Base-by-base conservation (phyloP, 768 basidiomycete species). In the Phaffia australis region DNA sequence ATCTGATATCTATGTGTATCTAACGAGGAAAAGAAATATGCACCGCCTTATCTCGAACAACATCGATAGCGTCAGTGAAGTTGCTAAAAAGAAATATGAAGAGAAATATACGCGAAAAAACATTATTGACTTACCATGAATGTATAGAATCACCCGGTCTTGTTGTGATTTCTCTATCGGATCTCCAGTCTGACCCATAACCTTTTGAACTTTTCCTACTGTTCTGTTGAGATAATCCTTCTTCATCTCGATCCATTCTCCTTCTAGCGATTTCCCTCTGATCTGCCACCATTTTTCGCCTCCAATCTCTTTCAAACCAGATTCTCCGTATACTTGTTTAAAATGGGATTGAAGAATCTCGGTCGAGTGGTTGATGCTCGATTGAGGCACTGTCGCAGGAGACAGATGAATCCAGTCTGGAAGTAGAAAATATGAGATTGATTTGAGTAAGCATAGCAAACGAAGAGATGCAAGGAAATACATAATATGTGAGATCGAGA, bases 191-290 rank as follows among this genome's bases (percentile, higher is more conserved):
- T 67, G 55, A 25, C 55, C 66, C 27, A 63, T 49, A 35, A 55
- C 55, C 32, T 56, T 25, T n/a, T 47, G 30, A 1, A 60, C 60
- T 61, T 67, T 67, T 21, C 29, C 25, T 1, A 60, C 51, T 35
- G 66, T 67, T 18, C 66, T 25, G 5, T 35, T 35, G 1, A 67
- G 55, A 48, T 56, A 89, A 72, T 92, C 89, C 72, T 87, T 90
- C 79, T 81, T 87, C 65, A 88, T 84, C 3, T 84, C 84, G 56
- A 93, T 83, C 91, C 91, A 94, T 75, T 94, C 87, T 0, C 82
- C 89, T 72, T 89, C 83, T 54, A 67, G 27, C 7, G 19, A 7
- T 11, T 49, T 29, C 5, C 66, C 66, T 25, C 66, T 25, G 3
- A 67, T 18, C 46, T 48, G 56, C 66, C 66, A 67, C 66, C 66